phyloP scores from a whole-genome alignment of 768 basidiomycete species.

The Obba rivulosa region DNA sequence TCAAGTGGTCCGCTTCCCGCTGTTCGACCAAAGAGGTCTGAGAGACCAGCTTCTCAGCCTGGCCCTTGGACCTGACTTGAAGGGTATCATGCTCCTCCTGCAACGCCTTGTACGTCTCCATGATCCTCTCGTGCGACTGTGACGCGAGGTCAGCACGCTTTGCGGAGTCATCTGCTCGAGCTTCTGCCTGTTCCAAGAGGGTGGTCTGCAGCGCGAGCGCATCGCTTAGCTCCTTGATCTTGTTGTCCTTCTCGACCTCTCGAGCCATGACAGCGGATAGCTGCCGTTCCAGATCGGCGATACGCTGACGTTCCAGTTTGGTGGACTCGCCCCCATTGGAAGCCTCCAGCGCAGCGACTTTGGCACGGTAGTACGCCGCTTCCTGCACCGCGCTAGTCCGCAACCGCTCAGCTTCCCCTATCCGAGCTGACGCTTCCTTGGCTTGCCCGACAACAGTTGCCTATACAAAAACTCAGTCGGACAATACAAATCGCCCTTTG shows the following conservation, averaged over 20 bases:
- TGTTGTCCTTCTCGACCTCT: conserved; percentile 61
- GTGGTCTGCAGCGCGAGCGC: conserved; percentile 73
- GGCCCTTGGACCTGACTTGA: conserved; percentile 68
- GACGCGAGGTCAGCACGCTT: conserved; percentile 75
- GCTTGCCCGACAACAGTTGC: conserved; percentile 73
- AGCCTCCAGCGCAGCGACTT: conserved; percentile 82
- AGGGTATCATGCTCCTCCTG: conserved; percentile 55
- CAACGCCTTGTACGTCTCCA: conserved; percentile 64
- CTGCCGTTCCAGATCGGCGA: conserved; percentile 68
- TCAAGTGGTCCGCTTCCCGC: conserved; percentile 71
- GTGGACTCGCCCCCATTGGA: conserved; percentile 53
- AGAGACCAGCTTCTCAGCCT: conserved; percentile 65
- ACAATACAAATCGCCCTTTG: neutral
- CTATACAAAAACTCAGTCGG: conserved; percentile 30
- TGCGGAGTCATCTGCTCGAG: conserved; percentile 66
- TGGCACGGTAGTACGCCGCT: conserved; percentile 93
- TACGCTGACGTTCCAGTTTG: conserved; percentile 75
- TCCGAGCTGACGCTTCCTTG: conserved; percentile 65
- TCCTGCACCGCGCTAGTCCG: conserved; percentile 83
- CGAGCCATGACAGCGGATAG: conserved; percentile 57
- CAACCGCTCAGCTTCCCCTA: conserved; percentile 75
- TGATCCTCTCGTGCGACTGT: conserved; percentile 55
- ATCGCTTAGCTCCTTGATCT: conserved; percentile 66
- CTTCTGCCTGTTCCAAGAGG: conserved; percentile 73
- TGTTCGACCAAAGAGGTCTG: conserved; percentile 74